Conservation (phyloP, 257 asterid species). For the Solanum chilense region DNA sequence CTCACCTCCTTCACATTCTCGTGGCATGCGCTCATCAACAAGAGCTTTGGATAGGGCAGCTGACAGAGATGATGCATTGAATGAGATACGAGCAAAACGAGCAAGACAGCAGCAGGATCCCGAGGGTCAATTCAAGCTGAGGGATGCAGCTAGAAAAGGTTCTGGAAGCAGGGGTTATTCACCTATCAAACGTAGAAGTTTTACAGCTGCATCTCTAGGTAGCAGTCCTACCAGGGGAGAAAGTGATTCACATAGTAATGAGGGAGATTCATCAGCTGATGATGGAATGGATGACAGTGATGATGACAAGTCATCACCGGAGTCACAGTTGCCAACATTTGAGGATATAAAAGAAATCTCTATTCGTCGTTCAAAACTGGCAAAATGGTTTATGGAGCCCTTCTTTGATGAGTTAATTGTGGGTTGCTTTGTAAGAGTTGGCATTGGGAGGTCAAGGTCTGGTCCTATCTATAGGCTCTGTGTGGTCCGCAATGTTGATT, state of each 20-base stretch:
- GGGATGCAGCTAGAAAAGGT: conserved; percentile 64
- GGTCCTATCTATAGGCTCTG: conserved; percentile 90
- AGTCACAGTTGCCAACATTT: conserved; percentile 61
- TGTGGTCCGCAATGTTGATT: conserved; percentile 71
- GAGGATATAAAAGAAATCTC: conserved; percentile 88
- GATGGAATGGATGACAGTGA: conserved; percentile 90
- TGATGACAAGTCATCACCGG: conserved; percentile 58
- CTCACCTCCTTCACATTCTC: conserved; percentile 63
- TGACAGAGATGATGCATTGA: conserved; percentile 63
- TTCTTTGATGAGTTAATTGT: conserved; percentile 89
- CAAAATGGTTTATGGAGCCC: conserved; percentile 98
- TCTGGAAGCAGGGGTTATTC: conserved; percentile 60
- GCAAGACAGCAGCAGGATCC: conserved; percentile 53
- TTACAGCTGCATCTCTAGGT: conserved; percentile 43
- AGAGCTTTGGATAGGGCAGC: conserved; percentile 69
- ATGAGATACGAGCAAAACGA: conserved; percentile 49
- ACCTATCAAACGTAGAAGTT: conserved; percentile 75
- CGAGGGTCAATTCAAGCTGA: conserved; percentile 21
- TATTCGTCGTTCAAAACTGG: conserved; percentile 77
- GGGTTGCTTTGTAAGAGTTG: conserved; percentile 94
- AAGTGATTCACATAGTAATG: conserved; percentile 73
- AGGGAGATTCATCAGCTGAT: conserved; percentile 68
- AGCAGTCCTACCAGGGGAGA: conserved; percentile 75
- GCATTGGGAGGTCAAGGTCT: conserved; percentile 73
- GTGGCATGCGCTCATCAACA: conserved; percentile 65